These are phyloP conservation scores for Blastobotrys persicus DNA, from an alignment of 1,139 yeast genomes.

Conservation along the genomic window DNA sequence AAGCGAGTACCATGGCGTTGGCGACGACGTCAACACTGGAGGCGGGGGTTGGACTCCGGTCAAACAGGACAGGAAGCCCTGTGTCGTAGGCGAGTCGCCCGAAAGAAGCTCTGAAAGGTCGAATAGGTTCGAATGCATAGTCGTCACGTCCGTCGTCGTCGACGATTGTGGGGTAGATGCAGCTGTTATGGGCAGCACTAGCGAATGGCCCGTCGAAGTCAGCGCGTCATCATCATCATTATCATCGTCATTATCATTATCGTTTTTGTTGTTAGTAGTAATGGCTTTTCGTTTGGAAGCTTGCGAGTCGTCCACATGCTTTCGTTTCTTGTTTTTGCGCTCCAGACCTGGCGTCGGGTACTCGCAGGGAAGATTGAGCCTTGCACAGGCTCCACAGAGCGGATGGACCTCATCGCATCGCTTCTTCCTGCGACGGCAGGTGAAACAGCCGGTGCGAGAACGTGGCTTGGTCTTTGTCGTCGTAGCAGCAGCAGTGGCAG, in stretches of 20 bases:
- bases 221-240: too few species aligned
- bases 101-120: not conserved
- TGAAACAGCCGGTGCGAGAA: slow-evolving; percentile 59
- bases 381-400: slow-evolving; percentile 54
- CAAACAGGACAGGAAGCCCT: slow-evolving; percentile 2
- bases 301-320: too few species aligned
- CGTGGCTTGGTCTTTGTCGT: slow-evolving; percentile 17
- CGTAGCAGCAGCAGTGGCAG: slow-evolving; percentile 2
- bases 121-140: not conserved
- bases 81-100: not conserved
- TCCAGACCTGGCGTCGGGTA: slow-evolving; percentile 55
- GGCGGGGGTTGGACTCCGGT: slow-evolving; percentile 2
- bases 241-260: too few species aligned
- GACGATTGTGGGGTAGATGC: not conserved
- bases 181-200: not conserved
- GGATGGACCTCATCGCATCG: slow-evolving; percentile 69
- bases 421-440: slow-evolving; percentile 69
- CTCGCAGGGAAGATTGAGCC: slow-evolving; percentile 53
- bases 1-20: slow-evolving; percentile 23
- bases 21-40: slow-evolving; percentile 12
- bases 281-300: not conserved
- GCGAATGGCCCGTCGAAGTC: too few species aligned
- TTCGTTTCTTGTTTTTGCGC: slow-evolving; percentile 39
- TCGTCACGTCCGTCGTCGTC: not conserved
- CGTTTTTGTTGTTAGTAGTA: not conserved